phyloP scores from a whole-genome alignment of 495 filamentous ascomycete species.

The Penicillium diatomitis region DNA sequence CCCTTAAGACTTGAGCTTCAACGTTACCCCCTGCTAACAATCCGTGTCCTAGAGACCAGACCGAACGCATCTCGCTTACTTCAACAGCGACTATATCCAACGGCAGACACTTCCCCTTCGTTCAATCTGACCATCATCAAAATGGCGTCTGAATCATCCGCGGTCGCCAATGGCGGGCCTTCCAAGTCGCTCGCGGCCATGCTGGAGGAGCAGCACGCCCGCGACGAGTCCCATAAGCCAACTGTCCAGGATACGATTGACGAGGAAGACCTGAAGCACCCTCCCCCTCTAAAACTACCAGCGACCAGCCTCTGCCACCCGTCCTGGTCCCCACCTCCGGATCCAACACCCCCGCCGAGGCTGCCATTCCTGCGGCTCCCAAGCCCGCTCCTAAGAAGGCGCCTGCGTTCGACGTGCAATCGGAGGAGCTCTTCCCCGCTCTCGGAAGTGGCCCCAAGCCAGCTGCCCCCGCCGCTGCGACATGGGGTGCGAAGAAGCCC shows the following conservation, averaged over 20 bases:
- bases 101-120: neutral
- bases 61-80: too few species aligned
- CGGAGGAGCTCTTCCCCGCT: slow-evolving; percentile 83
- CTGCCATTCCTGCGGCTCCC: slow-evolving; percentile 16
- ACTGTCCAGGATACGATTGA: slow-evolving; percentile 74
- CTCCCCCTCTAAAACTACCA: slow-evolving; percentile 40
- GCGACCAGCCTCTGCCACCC: slow-evolving; percentile 15
- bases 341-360: slow-evolving; percentile 7
- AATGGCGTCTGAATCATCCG: slow-evolving; percentile 41
- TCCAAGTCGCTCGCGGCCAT: slow-evolving; percentile 55
- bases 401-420: slow-evolving; percentile 61
- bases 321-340: slow-evolving; percentile 12
- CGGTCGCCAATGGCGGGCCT: slow-evolving; percentile 28
- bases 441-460: slow-evolving; percentile 67
- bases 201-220: slow-evolving; percentile 68
- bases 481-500: slow-evolving; percentile 58
- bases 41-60: too few species aligned
- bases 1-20: too few species aligned
- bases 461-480: slow-evolving; percentile 48
- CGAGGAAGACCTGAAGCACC: slow-evolving; percentile 63
- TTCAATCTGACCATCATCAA: slow-evolving; percentile 9
- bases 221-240: slow-evolving; percentile 52
- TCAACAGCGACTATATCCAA: too few species aligned
- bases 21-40: too few species aligned
- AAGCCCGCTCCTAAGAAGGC: slow-evolving; percentile 38